phyloP scores from a whole-genome alignment of 805 yeast genomes.

The Kodamaea restingae region DNA sequence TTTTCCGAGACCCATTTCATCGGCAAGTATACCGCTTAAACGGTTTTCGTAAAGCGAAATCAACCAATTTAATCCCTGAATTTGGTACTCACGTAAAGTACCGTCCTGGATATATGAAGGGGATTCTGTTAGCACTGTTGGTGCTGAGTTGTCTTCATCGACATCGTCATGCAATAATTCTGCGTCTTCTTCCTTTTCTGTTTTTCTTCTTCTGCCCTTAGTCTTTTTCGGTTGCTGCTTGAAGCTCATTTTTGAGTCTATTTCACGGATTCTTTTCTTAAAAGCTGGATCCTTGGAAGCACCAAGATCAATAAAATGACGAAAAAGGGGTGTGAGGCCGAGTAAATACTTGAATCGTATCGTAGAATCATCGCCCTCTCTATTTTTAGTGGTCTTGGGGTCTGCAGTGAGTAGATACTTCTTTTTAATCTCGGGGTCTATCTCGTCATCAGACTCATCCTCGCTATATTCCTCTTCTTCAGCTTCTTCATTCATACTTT shows the following conservation, averaged over 20 bases:
- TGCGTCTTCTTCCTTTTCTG: constrained; percentile 95
- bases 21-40: constrained; percentile 91
- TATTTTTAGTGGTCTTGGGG: constrained; percentile 53
- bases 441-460: constrained; percentile 6
- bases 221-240: constrained; percentile 22
- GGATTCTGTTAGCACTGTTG: constrained; percentile 75
- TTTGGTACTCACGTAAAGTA: constrained; percentile 79
- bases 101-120: constrained; percentile 76
- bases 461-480: constrained; percentile 16
- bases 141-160: constrained; percentile 44
- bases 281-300: constrained; percentile 76
- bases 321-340: constrained; percentile 78
- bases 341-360: constrained; percentile 76
- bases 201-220: constrained; percentile 64
- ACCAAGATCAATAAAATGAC: constrained; percentile 79
- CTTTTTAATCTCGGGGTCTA: constrained; percentile 17
- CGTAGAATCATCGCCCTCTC: constrained; percentile 59
- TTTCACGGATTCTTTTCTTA: constrained; percentile 52
- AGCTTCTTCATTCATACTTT: constrained; percentile 13
- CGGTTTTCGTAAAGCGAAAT: constrained; percentile 83
- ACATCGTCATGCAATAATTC: constrained; percentile 83
- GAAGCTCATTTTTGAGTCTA: constrained; percentile 48
- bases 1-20: constrained; percentile 97
- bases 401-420: constrained; percentile 51
- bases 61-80: constrained; percentile 95